Evolutionary conservation across 805 yeast genomes (phyloP).

Genomic region (Lachancea meyersii): DNA sequence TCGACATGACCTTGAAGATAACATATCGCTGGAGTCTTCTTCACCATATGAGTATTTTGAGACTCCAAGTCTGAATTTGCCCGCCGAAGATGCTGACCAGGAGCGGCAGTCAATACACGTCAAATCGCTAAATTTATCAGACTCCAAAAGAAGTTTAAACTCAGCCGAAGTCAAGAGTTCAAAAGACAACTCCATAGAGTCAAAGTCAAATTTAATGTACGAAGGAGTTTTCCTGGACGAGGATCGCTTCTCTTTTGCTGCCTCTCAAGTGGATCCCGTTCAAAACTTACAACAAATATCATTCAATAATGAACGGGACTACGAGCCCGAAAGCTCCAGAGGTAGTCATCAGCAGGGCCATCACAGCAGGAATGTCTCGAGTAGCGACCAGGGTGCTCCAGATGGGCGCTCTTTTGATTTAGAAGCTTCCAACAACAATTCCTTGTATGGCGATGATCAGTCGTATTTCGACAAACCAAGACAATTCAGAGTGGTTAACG

Average conservation of each 20-base stretch:
- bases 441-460: constrained; percentile 2
- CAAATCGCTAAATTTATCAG: background rate
- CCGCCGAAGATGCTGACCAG: background rate
- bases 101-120: background rate
- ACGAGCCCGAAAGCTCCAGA: background rate
- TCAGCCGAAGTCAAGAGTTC: background rate
- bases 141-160: background rate
- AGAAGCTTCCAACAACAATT: background rate
- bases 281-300: constrained; percentile 18
- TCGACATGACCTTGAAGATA: background rate
- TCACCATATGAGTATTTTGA: background rate
- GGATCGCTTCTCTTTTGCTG: constrained; percentile 18
- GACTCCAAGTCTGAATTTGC: constrained; percentile 1
- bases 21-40: constrained; percentile 1
- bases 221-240: constrained; percentile 7
- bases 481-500: constrained; percentile 29
- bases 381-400: constrained; percentile 3
- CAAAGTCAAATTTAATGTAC: background rate
- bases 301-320: constrained; percentile 7
- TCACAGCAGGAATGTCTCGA: constrained; percentile 3
- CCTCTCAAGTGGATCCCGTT: constrained; percentile 16
- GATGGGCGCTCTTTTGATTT: background rate
- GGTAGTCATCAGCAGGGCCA: background rate
- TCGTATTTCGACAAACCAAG: constrained; percentile 10
- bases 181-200: background rate